Conservation (phyloP, 116 monocot species). For the Posidonia oceanica region DNA sequence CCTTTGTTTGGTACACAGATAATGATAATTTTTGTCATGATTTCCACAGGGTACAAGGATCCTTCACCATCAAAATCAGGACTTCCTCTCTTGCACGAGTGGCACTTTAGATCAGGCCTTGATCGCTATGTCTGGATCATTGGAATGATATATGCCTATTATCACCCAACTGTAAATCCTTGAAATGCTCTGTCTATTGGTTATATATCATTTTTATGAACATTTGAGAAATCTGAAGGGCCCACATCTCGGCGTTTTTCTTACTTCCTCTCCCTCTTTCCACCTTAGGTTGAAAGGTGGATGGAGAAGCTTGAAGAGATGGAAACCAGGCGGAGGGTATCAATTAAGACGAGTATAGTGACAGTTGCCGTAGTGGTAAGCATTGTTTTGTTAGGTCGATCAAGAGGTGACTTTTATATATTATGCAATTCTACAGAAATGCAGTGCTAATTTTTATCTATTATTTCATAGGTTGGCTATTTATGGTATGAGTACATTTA, state of each 20-base stretch:
- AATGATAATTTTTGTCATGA: background rate
- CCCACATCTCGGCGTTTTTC: background rate
- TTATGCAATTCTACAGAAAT: background rate
- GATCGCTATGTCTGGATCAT: slow-evolving; percentile 97
- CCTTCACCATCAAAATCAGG: slow-evolving; percentile 55
- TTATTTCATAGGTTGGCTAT: slow-evolving; percentile 62
- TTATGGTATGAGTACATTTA: slow-evolving; percentile 94
- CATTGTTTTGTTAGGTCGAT: background rate
- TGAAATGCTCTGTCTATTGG: background rate
- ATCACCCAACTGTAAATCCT: slow-evolving; percentile 71
- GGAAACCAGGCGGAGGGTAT: slow-evolving; percentile 48
- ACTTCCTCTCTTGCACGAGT: slow-evolving; percentile 63
- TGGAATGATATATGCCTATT: slow-evolving; percentile 98
- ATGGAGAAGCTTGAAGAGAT: slow-evolving; percentile 97
- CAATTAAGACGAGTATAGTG: slow-evolving; percentile 64
- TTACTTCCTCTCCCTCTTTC: background rate
- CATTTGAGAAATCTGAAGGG: no score
- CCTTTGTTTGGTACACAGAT: background rate
- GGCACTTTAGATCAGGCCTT: slow-evolving; percentile 91
- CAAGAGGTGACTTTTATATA: background rate
- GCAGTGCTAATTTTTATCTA: background rate
- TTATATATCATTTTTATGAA: no score
- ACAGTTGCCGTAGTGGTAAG: slow-evolving; percentile 43
- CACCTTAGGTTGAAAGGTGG: slow-evolving; percentile 76
- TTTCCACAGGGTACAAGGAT: slow-evolving; percentile 14